Evolutionary conservation across 345 rosid species (phyloP).

Genomic region (Camelina neglecta): DNA sequence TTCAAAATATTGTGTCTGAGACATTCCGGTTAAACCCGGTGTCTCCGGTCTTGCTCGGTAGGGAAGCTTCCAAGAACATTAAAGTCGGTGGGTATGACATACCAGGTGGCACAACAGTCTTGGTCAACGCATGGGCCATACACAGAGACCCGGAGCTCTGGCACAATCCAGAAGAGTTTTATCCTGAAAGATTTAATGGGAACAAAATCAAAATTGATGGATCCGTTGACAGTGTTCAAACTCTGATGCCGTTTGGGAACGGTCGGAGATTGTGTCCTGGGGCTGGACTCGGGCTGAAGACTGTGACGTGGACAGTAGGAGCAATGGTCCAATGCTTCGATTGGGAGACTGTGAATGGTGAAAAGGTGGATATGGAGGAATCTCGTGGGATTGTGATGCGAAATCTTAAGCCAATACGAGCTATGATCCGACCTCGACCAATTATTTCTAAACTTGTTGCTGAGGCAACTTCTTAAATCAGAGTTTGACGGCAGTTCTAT

Average conservation of each 20-base stretch:
- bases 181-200: not conserved
- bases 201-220: not conserved
- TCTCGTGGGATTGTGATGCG: not conserved
- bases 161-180: not conserved
- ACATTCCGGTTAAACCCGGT: not conserved
- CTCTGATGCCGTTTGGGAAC: not conserved
- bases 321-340: not conserved
- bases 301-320: not conserved
- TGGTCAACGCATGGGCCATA: not conserved
- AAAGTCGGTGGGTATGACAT: not conserved
- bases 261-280: not conserved
- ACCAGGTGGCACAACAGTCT: not conserved
- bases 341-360: not conserved
- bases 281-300: not conserved
- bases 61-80: not conserved
- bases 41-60: not conserved
- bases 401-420: not conserved
- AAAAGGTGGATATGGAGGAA: not conserved
- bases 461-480: not conserved
- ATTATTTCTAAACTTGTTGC: not conserved
- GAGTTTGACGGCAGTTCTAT: not conserved
- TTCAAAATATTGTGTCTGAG: not conserved
- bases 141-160: not conserved
- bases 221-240: not conserved
- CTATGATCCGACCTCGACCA: not conserved